phyloP scores from a whole-genome alignment of 176 grass and related monocot genomes.

The Phoenix dactylifera region DNA sequence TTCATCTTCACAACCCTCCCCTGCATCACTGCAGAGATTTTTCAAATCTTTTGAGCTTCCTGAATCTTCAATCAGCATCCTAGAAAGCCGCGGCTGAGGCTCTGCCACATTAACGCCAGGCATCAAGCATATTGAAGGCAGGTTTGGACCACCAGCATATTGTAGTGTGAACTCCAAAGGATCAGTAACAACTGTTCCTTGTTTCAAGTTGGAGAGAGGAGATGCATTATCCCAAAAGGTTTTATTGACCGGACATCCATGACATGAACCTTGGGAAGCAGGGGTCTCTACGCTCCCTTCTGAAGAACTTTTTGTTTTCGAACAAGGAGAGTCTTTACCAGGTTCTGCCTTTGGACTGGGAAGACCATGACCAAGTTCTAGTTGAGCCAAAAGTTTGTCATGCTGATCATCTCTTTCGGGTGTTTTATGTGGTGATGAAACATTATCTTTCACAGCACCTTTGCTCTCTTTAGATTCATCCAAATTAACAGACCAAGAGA shows the following conservation, averaged over 20 bases:
- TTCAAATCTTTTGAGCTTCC: conserved; percentile 4
- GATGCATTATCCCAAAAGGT: neutral
- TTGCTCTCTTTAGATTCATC: neutral
- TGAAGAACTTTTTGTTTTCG: conserved; percentile 13
- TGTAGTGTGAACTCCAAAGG: neutral
- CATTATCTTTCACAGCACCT: neutral
- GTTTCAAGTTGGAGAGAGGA: neutral
- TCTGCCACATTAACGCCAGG: neutral
- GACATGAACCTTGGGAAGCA: conserved; percentile 22
- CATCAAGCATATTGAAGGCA: neutral
- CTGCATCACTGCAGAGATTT: conserved; percentile 7
- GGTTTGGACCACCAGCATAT: conserved; percentile 7
- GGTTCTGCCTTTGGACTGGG: neutral
- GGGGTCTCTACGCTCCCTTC: conserved; percentile 13
- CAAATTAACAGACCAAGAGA: conserved; percentile 4
- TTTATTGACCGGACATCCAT: conserved; percentile 9
- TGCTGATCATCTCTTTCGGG: neutral
- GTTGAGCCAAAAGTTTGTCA: neutral
- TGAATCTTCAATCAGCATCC: neutral
- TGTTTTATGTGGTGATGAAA: neutral
- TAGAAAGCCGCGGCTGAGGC: neutral
- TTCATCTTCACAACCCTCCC: conserved; percentile 4
- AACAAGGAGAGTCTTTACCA: conserved; percentile 1
- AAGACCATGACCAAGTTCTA: neutral
- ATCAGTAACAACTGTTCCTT: neutral